These are phyloP conservation scores for Saccharomycopsis fibuligera DNA, from an alignment of 805 yeast species.

Conservation along the genomic window DNA sequence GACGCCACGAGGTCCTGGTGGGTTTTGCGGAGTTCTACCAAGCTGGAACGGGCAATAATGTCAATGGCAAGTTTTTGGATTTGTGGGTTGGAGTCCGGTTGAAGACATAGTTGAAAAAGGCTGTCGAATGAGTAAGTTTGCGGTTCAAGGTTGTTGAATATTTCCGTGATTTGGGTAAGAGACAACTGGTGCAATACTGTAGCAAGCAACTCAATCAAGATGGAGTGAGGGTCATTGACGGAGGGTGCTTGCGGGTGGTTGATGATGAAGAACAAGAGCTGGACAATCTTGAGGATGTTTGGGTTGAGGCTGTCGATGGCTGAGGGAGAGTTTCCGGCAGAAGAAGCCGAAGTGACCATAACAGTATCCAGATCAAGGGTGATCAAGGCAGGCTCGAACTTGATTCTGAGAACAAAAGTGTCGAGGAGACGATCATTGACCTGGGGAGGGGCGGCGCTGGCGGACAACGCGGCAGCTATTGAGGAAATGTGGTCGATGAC, in stretches of 20 bases:
- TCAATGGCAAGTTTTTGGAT: slow-evolving; percentile 14
- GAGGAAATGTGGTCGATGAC: no score
- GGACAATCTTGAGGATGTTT: background rate
- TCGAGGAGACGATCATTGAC: background rate
- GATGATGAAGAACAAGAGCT: slow-evolving; percentile 2
- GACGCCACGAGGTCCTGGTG: background rate
- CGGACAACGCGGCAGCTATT: no score
- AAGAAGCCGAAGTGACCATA: no score
- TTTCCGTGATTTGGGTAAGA: background rate
- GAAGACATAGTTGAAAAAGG: slow-evolving; percentile 2
- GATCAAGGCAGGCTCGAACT: slow-evolving; percentile 1
- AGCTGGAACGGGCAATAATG: background rate
- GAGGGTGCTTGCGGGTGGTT: background rate
- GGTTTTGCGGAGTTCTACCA: slow-evolving; percentile 1
- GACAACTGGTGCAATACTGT: background rate
- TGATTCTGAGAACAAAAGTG: background rate
- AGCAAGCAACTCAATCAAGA: slow-evolving; percentile 4
- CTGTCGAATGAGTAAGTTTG: background rate
- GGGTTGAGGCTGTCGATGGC: background rate
- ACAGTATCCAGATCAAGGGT: background rate
- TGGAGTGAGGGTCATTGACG: slow-evolving; percentile 1
- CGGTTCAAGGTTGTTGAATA: slow-evolving; percentile 2
- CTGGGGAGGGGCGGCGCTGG: no score
- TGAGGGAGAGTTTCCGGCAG: background rate
- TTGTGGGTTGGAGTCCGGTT: background rate